Percentiles rank a stretch among this genome's conserved stretches.
These are phyloP conservation scores for Erigeron philadelphicus DNA, from an alignment of 140 eudicot species.

Conservation along the genomic window DNA sequence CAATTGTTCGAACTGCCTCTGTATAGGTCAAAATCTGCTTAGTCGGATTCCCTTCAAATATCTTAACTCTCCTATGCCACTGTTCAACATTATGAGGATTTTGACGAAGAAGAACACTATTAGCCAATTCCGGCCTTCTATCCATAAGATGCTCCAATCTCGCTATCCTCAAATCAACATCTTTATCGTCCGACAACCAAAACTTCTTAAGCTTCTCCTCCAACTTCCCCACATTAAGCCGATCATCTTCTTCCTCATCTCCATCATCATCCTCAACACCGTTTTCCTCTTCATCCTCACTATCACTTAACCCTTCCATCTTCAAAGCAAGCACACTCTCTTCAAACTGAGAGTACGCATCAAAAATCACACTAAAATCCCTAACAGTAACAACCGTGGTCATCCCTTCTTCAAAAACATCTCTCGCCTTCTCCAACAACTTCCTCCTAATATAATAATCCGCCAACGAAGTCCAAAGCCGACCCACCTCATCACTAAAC, in stretches of 20 bases:
- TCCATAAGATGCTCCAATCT: slow-evolving; percentile 86
- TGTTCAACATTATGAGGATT: slow-evolving; percentile 97
- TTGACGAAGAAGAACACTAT: slow-evolving; percentile 89
- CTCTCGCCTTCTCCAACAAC: slow-evolving; percentile 83
- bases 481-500: slow-evolving; percentile 98
- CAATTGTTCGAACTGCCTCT: slow-evolving; percentile 88
- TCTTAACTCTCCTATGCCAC: slow-evolving; percentile 90
- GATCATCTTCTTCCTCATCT: slow-evolving; percentile 52
- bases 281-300: slow-evolving; percentile 50
- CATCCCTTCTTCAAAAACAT: slow-evolving; percentile 94
- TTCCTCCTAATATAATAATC: slow-evolving; percentile 86
- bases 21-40: slow-evolving; percentile 79
- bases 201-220: slow-evolving; percentile 46
- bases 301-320: slow-evolving; percentile 67
- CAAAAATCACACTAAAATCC: slow-evolving; percentile 90
- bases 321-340: slow-evolving; percentile 80
- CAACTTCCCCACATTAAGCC: slow-evolving; percentile 50
- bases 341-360: slow-evolving; percentile 91
- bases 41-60: slow-evolving; percentile 83
- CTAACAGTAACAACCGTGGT: slow-evolving; percentile 80
- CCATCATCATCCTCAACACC: slow-evolving; percentile 29
- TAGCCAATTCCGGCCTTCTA: slow-evolving; percentile 88
- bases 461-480: slow-evolving; percentile 89
- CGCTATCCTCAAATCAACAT: slow-evolving; percentile 77
- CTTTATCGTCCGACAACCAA: slow-evolving; percentile 79